These are phyloP conservation scores for Capronia coronata DNA, from an alignment of 2,329 filamentous ascomycete species.

Conservation along the genomic window DNA sequence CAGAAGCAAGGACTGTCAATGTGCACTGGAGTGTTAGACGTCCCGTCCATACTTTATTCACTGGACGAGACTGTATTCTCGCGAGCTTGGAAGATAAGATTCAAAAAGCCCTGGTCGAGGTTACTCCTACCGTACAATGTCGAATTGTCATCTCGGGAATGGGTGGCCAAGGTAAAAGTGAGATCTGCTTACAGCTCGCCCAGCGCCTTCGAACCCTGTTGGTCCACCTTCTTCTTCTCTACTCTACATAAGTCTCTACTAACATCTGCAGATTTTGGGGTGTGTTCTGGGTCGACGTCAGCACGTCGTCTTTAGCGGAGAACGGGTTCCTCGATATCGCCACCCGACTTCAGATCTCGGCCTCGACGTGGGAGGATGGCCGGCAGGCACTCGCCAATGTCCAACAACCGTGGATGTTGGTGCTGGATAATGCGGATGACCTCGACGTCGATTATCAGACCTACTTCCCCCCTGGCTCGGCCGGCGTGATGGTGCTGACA, in stretches of 20 bases:
- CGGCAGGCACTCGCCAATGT: conserved; percentile 15
- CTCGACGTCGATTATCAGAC: conserved; percentile 18
- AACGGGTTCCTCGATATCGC: conserved; percentile 29
- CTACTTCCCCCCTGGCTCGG: conserved; percentile 16
- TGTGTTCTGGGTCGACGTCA: conserved; percentile 15
- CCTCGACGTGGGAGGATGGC: conserved; percentile 22
- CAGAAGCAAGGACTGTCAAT: too few relatives aligned
- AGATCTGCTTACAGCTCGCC: conserved; percentile 31
- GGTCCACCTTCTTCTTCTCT: too few relatives aligned
- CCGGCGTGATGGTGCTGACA: conserved; percentile 19
- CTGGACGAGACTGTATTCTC: conserved; percentile 26
- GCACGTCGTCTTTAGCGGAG: conserved; percentile 26
- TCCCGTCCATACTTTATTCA: conserved; percentile 27
- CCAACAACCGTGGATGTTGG: conserved; percentile 18
- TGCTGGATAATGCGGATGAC: conserved; percentile 26
- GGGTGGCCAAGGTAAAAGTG: conserved; percentile 33
- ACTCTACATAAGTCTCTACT: background rate
- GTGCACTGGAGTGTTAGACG: conserved; percentile 27
- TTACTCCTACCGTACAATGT: conserved; percentile 14
- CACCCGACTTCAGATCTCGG: conserved; percentile 17
- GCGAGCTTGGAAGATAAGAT: conserved; percentile 13
- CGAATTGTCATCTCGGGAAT: conserved; percentile 31
- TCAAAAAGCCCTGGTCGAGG: conserved; percentile 7
- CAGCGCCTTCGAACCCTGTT: conserved; percentile 27
- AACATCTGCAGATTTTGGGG: conserved; percentile 30